Percentiles rank a stretch among this genome's conserved stretches.
Evolutionary conservation across 2,329 filamentous ascomycete species (phyloP).

Genomic region (Albifimbria verrucaria): DNA sequence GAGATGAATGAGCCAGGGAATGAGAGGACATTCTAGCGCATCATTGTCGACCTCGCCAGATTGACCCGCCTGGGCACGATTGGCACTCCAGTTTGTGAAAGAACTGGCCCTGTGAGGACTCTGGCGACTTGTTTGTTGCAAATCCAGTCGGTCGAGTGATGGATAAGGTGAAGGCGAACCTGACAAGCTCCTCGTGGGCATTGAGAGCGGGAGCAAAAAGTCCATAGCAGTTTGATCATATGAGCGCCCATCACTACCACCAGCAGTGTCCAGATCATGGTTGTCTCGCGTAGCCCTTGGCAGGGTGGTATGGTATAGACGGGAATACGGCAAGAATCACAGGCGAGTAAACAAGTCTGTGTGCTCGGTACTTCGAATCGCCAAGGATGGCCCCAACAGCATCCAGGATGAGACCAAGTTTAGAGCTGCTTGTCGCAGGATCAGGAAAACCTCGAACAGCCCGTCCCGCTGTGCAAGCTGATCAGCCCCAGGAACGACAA

Average conservation of each 20-base stretch:
- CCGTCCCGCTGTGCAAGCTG: conserved; percentile 50
- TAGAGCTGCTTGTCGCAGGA: conserved; percentile 55
- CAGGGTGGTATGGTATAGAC: conserved; percentile 53
- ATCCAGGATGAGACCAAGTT: conserved; percentile 68
- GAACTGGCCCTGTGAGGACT: conserved; percentile 25
- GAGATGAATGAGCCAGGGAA: conserved; percentile 70
- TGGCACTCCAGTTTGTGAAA: conserved; percentile 27
- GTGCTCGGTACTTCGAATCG: conserved; percentile 74
- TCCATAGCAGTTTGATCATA: conserved; percentile 58
- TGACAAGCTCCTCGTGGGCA: conserved; percentile 28
- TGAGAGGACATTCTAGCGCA: conserved; percentile 65
- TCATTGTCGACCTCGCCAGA: conserved; percentile 40
- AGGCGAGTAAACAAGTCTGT: conserved; percentile 66
- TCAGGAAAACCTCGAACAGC: conserved; percentile 53
- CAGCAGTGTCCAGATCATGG: not conserved
- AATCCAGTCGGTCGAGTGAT: conserved; percentile 20
- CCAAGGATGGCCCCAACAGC: conserved; percentile 74
- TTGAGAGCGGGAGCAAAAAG: conserved; percentile 57
- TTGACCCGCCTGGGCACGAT: conserved; percentile 23
- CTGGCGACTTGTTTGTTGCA: conserved; percentile 21
- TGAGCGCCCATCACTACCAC: too few relatives aligned
- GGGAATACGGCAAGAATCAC: conserved; percentile 69
- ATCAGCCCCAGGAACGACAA: conserved; percentile 65
- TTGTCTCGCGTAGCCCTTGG: conserved; percentile 42
- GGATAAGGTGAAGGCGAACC: conserved; percentile 18